Evolutionary conservation across 1,284 basidiomycete species (phyloP).

Genomic region (Cutaneotrichosporon dermatis): DNA sequence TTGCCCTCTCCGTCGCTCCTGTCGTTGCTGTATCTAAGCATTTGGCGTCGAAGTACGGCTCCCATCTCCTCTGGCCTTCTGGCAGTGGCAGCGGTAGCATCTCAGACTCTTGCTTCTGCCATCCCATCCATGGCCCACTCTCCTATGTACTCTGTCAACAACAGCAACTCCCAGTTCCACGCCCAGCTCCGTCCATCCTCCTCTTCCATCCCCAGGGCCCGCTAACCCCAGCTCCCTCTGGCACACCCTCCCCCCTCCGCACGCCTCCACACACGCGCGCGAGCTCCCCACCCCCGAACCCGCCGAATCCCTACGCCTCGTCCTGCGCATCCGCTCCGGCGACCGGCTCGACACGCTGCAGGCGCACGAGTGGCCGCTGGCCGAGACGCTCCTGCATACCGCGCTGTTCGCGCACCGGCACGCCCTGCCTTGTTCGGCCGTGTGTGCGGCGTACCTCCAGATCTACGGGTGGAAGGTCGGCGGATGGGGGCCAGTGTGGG

Average conservation of each 20-base stretch:
- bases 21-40: too few species aligned
- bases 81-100: too few species aligned
- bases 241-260: neutral
- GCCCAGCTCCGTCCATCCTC: too few species aligned
- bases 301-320: neutral
- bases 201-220: too few species aligned
- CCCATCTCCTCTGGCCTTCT: too few species aligned
- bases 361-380: neutral
- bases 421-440: neutral
- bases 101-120: too few species aligned
- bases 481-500: neutral
- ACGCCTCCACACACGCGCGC: neutral
- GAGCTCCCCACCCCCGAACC: neutral
- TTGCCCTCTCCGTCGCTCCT: too few species aligned
- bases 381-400: neutral
- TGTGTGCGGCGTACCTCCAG: neutral
- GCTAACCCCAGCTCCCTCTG: neutral
- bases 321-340: neutral
- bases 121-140: too few species aligned
- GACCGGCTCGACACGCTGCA: neutral
- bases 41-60: too few species aligned
- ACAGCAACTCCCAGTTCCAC: too few species aligned
- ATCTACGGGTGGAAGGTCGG: neutral
- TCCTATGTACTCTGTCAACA: too few species aligned
- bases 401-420: neutral